Conservation (phyloP, 805 yeast genomes). For the Yarrowia sp. region DNA sequence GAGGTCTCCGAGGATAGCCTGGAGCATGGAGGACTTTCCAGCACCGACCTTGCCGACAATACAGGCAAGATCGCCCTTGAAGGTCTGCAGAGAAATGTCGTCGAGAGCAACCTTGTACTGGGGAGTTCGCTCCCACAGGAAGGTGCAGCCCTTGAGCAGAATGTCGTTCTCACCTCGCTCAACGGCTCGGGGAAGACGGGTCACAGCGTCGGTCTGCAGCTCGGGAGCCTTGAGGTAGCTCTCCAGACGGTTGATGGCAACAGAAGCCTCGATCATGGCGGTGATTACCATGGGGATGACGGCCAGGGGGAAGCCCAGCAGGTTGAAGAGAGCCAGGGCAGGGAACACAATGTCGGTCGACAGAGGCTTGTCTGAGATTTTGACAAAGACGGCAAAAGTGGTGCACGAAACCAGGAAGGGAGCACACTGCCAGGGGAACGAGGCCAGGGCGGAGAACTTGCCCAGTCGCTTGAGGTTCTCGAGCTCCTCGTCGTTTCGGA, state of each 20-base stretch:
- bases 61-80: slow-evolving; percentile 82
- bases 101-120: slow-evolving; percentile 61
- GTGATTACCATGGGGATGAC: slow-evolving; percentile 91
- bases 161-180: slow-evolving; percentile 68
- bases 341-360: slow-evolving; percentile 88
- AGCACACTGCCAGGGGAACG: slow-evolving; percentile 86
- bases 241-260: slow-evolving; percentile 63
- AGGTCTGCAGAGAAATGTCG: slow-evolving; percentile 69
- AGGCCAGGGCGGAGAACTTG: slow-evolving; percentile 81
- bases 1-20: slow-evolving; percentile 82
- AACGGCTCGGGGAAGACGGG: slow-evolving; percentile 59
- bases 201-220: slow-evolving; percentile 80
- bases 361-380: slow-evolving; percentile 67
- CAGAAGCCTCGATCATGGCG: slow-evolving; percentile 82
- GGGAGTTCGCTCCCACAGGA: slow-evolving; percentile 71
- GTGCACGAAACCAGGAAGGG: slow-evolving; percentile 92
- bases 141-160: slow-evolving; percentile 50
- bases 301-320: slow-evolving; percentile 89
- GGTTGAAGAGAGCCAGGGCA: slow-evolving; percentile 66
- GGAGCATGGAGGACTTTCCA: slow-evolving; percentile 86
- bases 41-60: slow-evolving; percentile 90
- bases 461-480: slow-evolving; percentile 76
- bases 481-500: slow-evolving; percentile 67
- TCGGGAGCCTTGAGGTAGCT: slow-evolving; percentile 74
- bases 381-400: slow-evolving; percentile 85